Conservation (phyloP, 768 basidiomycete species). For the Porphyrellus cyaneotinctus region DNA sequence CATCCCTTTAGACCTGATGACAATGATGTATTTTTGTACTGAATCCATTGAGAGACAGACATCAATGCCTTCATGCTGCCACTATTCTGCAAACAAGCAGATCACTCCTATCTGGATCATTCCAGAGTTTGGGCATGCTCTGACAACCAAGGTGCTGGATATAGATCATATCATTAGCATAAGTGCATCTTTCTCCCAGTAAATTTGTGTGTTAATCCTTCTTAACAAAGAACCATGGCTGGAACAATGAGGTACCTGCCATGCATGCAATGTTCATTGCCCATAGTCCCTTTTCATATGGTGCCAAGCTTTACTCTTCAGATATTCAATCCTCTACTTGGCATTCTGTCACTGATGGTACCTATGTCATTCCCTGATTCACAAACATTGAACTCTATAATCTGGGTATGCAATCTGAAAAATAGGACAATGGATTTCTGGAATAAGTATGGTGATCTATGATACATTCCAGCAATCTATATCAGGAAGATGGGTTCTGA, state of each 20-base stretch:
- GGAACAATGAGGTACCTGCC: conserved; percentile 69
- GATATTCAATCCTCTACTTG: conserved; percentile 33
- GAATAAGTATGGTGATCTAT: conserved; percentile 59
- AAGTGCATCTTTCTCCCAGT: conserved; percentile 28
- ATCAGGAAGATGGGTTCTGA: not conserved
- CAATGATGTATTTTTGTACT: not conserved
- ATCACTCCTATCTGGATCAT: conserved; percentile 87
- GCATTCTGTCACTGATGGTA: conserved; percentile 56
- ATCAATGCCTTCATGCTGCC: conserved; percentile 72
- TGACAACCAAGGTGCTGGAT: conserved; percentile 64
- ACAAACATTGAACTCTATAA: conserved; percentile 83
- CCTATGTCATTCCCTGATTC: conserved; percentile 78
- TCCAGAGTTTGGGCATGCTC: conserved; percentile 73
- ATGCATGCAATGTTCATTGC: conserved; percentile 93
- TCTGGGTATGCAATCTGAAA: conserved; percentile 63
- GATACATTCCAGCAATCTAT: not conserved
- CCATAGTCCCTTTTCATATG: conserved; percentile 80
- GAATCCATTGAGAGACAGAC: conserved; percentile 12
- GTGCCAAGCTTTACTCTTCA: conserved; percentile 49
- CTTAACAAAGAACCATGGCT: conserved; percentile 72
- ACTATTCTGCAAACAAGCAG: conserved; percentile 68
- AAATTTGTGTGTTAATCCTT: not conserved
- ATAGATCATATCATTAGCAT: conserved; percentile 69
- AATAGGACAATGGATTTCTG: conserved; percentile 85
- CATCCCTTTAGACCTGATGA: not conserved